These are phyloP conservation scores for Cylindrotheca closterium DNA, from an alignment of 108 stramenopile species.

Conservation along the genomic window DNA sequence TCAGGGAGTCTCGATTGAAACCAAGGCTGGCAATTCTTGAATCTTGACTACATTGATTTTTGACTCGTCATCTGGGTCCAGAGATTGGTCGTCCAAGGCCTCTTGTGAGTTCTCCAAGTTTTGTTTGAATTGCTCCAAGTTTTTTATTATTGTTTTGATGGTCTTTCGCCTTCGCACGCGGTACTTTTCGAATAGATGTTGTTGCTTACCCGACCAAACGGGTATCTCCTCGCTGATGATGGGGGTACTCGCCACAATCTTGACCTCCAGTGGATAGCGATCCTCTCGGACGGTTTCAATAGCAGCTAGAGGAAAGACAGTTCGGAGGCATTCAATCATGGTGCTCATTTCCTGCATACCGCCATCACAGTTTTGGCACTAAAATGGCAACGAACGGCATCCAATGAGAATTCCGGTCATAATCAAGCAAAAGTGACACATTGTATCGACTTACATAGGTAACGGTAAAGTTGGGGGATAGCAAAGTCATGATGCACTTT, in stretches of 20 bases:
- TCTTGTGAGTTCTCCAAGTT: no score
- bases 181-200: slow-evolving; percentile 53
- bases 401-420: no score
- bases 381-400: neutral
- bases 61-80: no score
- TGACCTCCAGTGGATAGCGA: slow-evolving; percentile 47
- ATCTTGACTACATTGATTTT: no score
- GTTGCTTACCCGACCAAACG: slow-evolving; percentile 46
- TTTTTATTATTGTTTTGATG: slow-evolving; percentile 30
- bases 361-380: slow-evolving; percentile 65
- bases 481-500: slow-evolving; percentile 6
- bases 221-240: slow-evolving; percentile 19
- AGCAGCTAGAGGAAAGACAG: slow-evolving; percentile 39
- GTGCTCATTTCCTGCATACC: slow-evolving; percentile 53
- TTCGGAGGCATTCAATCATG: slow-evolving; percentile 24
- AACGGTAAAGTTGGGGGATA: slow-evolving; percentile 19
- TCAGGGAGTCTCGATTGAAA: no score
- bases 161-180: slow-evolving; percentile 17
- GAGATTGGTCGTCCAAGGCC: no score
- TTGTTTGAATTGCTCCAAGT: slow-evolving; percentile 18
- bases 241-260: slow-evolving; percentile 10
- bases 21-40: no score
- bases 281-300: slow-evolving; percentile 39
- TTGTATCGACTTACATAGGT: slow-evolving; percentile 29
- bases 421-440: neutral